Conservation (phyloP, 306 rosid species). For the Alnus glutinosa region DNA sequence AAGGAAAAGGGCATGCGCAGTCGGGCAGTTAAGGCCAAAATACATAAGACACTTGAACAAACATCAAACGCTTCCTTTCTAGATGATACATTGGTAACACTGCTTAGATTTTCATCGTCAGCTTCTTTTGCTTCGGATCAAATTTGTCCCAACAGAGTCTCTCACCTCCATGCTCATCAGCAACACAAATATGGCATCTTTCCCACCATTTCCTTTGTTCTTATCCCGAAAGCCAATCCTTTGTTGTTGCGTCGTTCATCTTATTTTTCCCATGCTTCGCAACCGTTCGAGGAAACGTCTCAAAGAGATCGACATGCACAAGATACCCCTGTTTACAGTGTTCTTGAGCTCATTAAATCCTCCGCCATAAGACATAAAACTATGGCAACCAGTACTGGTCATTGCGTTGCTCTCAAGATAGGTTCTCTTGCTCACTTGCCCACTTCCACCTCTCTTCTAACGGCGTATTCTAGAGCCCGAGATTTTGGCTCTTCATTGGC, state of each 20-base stretch:
- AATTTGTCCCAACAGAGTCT: not conserved
- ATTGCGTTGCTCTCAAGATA: constrained; percentile 45
- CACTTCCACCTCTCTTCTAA: constrained; percentile 49
- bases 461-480: constrained; percentile 45
- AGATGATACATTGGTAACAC: not conserved
- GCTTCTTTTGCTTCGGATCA: constrained; percentile 27
- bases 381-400: constrained; percentile 33
- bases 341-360: constrained; percentile 31
- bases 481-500: constrained; percentile 38
- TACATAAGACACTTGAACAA: too few species aligned
- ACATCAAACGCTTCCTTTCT: too few species aligned
- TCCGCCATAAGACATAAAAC: constrained; percentile 22
- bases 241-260: not conserved
- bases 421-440: constrained; percentile 48
- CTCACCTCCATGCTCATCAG: not conserved
- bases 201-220: not conserved
- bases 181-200: constrained; percentile 15
- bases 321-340: constrained; percentile 22
- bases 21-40: too few species aligned
- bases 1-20: too few species aligned
- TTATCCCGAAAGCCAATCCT: constrained; percentile 6
- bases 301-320: constrained; percentile 15
- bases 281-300: constrained; percentile 44
- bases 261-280: constrained; percentile 16
- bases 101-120: constrained; percentile 3